Percentiles rank a stretch among this genome's conserved stretches.
These are phyloP conservation scores for Phalaenopsis equestris DNA, from an alignment of 106 monocot species.

Conservation along the genomic window DNA sequence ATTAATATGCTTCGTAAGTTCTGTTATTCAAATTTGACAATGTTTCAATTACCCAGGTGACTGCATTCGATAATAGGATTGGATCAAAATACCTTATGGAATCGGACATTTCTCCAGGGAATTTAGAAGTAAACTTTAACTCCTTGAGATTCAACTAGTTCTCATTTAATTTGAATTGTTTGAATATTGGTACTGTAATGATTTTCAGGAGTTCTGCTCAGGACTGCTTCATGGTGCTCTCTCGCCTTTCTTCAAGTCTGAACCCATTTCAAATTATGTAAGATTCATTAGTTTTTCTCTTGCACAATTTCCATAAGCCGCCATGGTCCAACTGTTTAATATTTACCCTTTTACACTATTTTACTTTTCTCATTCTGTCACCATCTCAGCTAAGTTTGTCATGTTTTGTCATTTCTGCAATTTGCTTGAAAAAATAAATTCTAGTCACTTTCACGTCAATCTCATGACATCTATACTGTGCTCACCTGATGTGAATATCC, in stretches of 20 bases:
- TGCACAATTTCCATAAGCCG: background rate
- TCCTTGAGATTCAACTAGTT: background rate
- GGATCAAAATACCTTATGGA: constrained; percentile 80
- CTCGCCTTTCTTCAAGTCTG: constrained; percentile 66
- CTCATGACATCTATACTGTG: background rate
- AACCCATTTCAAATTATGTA: constrained; percentile 46
- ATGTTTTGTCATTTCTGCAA: background rate
- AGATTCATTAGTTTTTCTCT: constrained; percentile 11
- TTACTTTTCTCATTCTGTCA: background rate
- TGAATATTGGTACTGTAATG: background rate
- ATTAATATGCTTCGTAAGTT: background rate
- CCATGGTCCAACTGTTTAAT: background rate
- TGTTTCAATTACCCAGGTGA: constrained; percentile 44
- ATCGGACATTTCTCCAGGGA: constrained; percentile 43
- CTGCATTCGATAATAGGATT: constrained; percentile 83
- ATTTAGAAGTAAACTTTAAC: constrained; percentile 50
- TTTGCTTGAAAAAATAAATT: background rate
- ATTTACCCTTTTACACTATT: background rate
- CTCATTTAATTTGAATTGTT: background rate
- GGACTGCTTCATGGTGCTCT: constrained; percentile 49
- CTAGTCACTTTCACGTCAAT: background rate
- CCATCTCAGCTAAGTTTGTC: background rate
- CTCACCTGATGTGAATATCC: background rate
- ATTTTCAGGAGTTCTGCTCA: constrained; percentile 63
- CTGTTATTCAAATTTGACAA: background rate